Evolutionary conservation across 108 stramenopile genomes (phyloP).

Genomic region (Chaetoceros muelleri): DNA sequence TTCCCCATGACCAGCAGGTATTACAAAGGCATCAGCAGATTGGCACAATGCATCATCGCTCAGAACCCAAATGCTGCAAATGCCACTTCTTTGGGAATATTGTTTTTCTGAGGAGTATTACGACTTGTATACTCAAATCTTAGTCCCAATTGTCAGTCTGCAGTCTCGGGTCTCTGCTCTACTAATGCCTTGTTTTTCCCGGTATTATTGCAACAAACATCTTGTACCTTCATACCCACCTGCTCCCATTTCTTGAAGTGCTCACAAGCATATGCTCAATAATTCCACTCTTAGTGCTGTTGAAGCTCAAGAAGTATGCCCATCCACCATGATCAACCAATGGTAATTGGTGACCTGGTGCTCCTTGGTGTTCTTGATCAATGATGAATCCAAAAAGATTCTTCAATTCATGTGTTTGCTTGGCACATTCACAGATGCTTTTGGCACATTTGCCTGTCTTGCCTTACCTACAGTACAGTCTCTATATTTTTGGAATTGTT

Average conservation of each 20-base stretch:
- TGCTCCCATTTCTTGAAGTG: constrained; percentile 4
- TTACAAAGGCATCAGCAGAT: neutral
- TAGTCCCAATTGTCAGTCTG: constrained; percentile 11
- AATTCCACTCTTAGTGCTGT: constrained; percentile 5
- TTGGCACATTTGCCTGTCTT: constrained; percentile 13
- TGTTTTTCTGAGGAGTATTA: constrained; percentile 25
- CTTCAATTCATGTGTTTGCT: neutral
- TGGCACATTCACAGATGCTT: neutral
- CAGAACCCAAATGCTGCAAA: constrained; percentile 7
- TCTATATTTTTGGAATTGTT: constrained; percentile 13
- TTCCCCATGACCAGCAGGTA: constrained; percentile 1
- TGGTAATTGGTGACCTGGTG: neutral
- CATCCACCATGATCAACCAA: constrained; percentile 11
- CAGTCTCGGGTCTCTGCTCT: neutral
- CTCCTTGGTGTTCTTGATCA: neutral
- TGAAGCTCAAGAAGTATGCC: constrained; percentile 6
- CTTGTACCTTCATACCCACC: constrained; percentile 3
- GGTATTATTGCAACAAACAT: constrained; percentile 11
- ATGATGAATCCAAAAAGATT: constrained; percentile 9
- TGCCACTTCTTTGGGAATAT: constrained; percentile 13
- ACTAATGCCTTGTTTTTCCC: constrained; percentile 9
- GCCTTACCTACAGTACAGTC: constrained; percentile 12
- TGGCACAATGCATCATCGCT: constrained; percentile 6
- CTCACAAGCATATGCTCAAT: constrained; percentile 9
- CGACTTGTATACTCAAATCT: constrained; percentile 12